Conservation (phyloP, 768 basidiomycete genomes). For the Lactifluus hygrophoroides region DNA sequence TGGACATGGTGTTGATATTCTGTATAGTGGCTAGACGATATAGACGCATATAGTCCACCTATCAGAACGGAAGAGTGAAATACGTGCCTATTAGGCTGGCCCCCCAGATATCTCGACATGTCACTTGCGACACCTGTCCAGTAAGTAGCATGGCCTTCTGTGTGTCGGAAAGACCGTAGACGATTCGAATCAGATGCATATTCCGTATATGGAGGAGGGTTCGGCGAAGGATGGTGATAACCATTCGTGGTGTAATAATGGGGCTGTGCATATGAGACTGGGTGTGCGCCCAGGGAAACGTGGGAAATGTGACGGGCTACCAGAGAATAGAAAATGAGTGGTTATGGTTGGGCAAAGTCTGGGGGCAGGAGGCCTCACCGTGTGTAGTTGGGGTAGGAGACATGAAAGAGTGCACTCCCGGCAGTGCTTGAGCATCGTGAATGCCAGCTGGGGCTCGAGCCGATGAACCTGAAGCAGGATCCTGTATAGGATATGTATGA, state of each 20-base stretch:
- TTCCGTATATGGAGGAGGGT: constrained; percentile 53
- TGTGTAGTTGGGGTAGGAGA: constrained; percentile 73
- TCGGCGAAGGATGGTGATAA: constrained; percentile 27
- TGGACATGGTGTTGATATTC: constrained; percentile 30
- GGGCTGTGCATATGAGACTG: constrained; percentile 51
- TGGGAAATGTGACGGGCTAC: constrained; percentile 59
- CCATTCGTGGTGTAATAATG: constrained; percentile 35
- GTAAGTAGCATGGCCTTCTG: constrained; percentile 42
- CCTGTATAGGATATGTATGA: constrained; percentile 4
- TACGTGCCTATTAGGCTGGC: constrained; percentile 28
- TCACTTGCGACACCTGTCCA: constrained; percentile 60
- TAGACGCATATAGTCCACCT: constrained; percentile 15
- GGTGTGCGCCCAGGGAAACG: constrained; percentile 48
- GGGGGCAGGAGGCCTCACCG: constrained; percentile 35
- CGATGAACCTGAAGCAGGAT: constrained; percentile 1
- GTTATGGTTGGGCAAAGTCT: background rate
- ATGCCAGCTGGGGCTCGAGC: constrained; percentile 38
- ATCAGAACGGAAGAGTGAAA: background rate
- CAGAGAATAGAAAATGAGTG: constrained; percentile 26
- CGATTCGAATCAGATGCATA: constrained; percentile 56
- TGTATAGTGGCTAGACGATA: constrained; percentile 21
- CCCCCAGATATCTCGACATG: constrained; percentile 49
- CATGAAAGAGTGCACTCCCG: constrained; percentile 63
- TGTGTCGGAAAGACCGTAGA: constrained; percentile 40
- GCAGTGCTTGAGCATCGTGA: constrained; percentile 58